Evolutionary conservation across 2,329 filamentous ascomycete genomes (phyloP), one percentile per base, ranked within the genome.

Genomic region (Penicillium glabrum): DNA sequence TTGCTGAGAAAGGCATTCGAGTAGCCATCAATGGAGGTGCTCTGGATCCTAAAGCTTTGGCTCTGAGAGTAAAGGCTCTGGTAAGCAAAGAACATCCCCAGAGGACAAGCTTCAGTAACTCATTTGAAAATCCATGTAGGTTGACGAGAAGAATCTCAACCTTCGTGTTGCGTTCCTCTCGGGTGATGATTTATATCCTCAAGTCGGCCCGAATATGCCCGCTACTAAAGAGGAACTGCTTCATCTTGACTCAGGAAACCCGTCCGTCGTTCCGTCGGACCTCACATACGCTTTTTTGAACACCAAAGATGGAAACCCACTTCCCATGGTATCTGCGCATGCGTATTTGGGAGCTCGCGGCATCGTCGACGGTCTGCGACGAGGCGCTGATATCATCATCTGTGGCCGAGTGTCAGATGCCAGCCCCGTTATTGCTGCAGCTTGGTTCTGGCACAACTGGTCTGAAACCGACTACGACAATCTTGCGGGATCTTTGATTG

Each of bases 391-490:
- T 57, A 77, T 79, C 51, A 68, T 79, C 5, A 67, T 79, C n/a
- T 77, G 74, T 58, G 77, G 76, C 5, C 64, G 75, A 16, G 74
- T 77, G 1, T 60, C 75, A 5, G 75, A 78, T 65, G 80, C 81
- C 0, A 79, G 77, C 2, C 82, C 81, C 0, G 81, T 84, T 0
- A 83, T 86, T 56, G 83, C 80, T 0, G 81, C 82, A 0, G 83
- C 83, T 0, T 79, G 79, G 63, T 86, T 77, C 72, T 86, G 82
- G 79, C 77, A 86, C 52, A 70, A 74, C 1, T 86, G 83, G 84
- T 57, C 60, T 6, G 48, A 55, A 31, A 24, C 47, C 1, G 39
- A 49, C n/a, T 46, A 78, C 21, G 77, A 85, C 56, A 62, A 72
- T 19, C 72, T 86, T 5, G 83, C 83, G 0, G 79, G 79, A 0